Evolutionary conservation across 371 early-diverging fungal genomes (phyloP).

Genomic region (Lichtheimia hyalospora): DNA sequence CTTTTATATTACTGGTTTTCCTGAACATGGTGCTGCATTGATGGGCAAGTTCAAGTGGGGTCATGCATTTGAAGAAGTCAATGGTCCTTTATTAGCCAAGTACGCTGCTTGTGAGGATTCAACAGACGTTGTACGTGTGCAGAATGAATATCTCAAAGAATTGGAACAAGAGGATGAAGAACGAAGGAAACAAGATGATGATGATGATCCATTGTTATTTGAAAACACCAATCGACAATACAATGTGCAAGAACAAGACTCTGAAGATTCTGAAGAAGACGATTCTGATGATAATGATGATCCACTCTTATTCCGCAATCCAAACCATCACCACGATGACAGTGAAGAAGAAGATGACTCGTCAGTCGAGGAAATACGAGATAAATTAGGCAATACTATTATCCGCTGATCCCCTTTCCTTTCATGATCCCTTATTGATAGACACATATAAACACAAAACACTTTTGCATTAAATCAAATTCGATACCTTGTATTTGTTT

Average conservation of each 20-base stretch:
- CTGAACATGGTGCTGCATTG: conserved; percentile 84
- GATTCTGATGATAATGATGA: conserved; percentile 25
- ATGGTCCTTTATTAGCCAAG: conserved; percentile 69
- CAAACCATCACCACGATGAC: conserved; percentile 19
- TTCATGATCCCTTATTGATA: too few species aligned
- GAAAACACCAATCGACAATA: conserved; percentile 53
- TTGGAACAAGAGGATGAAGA: conserved; percentile 52
- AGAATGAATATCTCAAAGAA: conserved; percentile 77
- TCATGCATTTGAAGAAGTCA: conserved; percentile 88
- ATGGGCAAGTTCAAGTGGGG: conserved; percentile 97
- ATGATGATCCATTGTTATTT: conserved; percentile 33
- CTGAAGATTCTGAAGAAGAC: conserved; percentile 30
- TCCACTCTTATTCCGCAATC: conserved; percentile 19
- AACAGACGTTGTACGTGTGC: conserved; percentile 79
- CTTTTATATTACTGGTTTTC: conserved; percentile 90
- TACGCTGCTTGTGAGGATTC: conserved; percentile 90
- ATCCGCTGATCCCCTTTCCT: conserved; percentile 6
- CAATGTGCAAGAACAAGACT: conserved; percentile 40
- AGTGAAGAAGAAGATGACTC: conserved; percentile 20
- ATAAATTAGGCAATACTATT: conserved; percentile 18
- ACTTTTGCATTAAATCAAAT: too few species aligned
- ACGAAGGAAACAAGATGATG: conserved; percentile 19
- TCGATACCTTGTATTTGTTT: too few species aligned
- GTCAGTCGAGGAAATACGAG: conserved; percentile 15
- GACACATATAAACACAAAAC: too few species aligned